Conservation (phyloP, 2,329 filamentous ascomycete genomes). For the Daldinia eschscholtzii region DNA sequence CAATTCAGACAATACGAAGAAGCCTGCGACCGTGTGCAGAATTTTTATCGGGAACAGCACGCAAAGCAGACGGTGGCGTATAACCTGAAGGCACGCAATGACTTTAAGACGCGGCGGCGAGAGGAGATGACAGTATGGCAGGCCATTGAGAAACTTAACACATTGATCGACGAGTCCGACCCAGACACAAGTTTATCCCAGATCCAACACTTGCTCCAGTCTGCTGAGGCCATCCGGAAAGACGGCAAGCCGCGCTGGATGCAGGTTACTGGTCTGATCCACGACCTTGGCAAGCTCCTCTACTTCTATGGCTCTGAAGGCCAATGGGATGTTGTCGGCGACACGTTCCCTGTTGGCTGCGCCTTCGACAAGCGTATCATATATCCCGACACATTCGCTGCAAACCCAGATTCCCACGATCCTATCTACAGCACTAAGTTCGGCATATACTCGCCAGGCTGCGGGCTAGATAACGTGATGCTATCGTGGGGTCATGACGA, state of each 20-base stretch:
- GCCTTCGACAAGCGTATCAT: conserved; percentile 81
- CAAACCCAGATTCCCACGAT: conserved; percentile 80
- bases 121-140: conserved; percentile 89
- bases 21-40: conserved; percentile 85
- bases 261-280: conserved; percentile 81
- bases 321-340: conserved; percentile 94
- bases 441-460: conserved; percentile 84
- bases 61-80: conserved; percentile 82
- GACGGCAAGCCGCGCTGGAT: conserved; percentile 88
- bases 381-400: conserved; percentile 80
- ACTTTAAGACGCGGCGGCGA: conserved; percentile 72
- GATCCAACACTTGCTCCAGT: conserved; percentile 90
- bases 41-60: conserved; percentile 83
- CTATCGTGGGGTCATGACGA: conserved; percentile 92
- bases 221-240: conserved; percentile 87
- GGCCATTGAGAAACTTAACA: conserved; percentile 93
- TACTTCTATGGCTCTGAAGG: conserved; percentile 86
- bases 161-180: conserved; percentile 89
- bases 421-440: conserved; percentile 79
- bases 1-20: conserved; percentile 86
- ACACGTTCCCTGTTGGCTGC: conserved; percentile 85
- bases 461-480: conserved; percentile 89
- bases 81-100: conserved; percentile 83
- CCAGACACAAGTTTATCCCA: conserved; percentile 89
- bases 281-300: conserved; percentile 84